phyloP scores from a whole-genome alignment of 768 basidiomycete species.

The Termitomyces sp. region DNA sequence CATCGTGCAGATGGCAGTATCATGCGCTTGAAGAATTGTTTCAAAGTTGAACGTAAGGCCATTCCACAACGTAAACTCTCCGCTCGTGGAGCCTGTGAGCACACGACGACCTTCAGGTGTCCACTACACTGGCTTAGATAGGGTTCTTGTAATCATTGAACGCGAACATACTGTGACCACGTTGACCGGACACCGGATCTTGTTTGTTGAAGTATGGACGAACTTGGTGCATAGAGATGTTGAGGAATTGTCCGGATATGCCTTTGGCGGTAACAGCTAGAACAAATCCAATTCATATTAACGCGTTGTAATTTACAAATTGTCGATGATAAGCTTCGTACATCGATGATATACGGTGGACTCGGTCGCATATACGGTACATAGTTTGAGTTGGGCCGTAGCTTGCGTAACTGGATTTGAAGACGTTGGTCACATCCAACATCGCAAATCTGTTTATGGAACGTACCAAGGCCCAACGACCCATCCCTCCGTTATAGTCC shows the following conservation, averaged over 20 bases:
- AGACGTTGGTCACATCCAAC: neutral
- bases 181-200: constrained; percentile 95
- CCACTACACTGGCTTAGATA: constrained; percentile 55
- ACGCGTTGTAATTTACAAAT: constrained; percentile 13
- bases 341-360: constrained; percentile 86
- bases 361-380: constrained; percentile 76
- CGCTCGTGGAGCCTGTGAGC: constrained; percentile 91
- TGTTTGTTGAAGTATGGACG: constrained; percentile 97
- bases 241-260: constrained; percentile 86
- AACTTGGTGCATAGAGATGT: constrained; percentile 96
- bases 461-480: constrained; percentile 79
- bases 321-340: constrained; percentile 31
- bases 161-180: constrained; percentile 73
- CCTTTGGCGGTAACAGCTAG: constrained; percentile 90
- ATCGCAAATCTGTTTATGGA: neutral
- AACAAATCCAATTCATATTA: constrained; percentile 12
- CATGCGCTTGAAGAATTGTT: constrained; percentile 98
- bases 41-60: constrained; percentile 99
- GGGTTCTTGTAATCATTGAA: neutral
- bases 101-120: constrained; percentile 94
- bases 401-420: constrained; percentile 54
- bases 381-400: constrained; percentile 75
- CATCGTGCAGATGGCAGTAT: constrained; percentile 87
- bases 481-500: constrained; percentile 88
- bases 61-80: constrained; percentile 99